A percentile compares a stretch with the other conserved stretches of the same genome.
phyloP scores from a whole-genome alignment of 1,284 basidiomycete genomes.

The Cryptococcus jaspeensis region DNA sequence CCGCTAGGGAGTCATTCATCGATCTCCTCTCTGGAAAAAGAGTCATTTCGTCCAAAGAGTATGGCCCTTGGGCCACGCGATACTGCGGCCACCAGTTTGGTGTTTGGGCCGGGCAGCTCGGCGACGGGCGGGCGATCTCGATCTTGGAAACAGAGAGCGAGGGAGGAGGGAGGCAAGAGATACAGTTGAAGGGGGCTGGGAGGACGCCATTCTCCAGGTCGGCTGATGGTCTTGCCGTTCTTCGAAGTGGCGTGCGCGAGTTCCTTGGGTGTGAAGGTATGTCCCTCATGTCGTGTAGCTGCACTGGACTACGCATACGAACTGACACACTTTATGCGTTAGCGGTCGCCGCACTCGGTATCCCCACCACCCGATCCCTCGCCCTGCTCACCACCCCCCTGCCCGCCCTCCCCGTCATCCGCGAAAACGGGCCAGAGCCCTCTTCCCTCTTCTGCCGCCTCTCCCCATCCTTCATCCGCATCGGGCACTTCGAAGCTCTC shows the following conservation, averaged over 20 bases:
- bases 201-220: slow-evolving; percentile 88
- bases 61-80: slow-evolving; percentile 82
- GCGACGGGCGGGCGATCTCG: slow-evolving; percentile 90
- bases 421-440: slow-evolving; percentile 71
- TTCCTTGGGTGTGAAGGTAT: slow-evolving; percentile 81
- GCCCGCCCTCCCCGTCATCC: slow-evolving; percentile 63
- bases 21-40: slow-evolving; percentile 77
- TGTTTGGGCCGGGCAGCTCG: slow-evolving; percentile 90
- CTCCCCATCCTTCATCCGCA: slow-evolving; percentile 85
- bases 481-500: slow-evolving; percentile 86
- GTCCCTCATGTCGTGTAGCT: slow-evolving; percentile 7
- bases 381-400: slow-evolving; percentile 72
- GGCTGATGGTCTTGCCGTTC: slow-evolving; percentile 90
- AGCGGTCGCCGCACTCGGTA: slow-evolving; percentile 83
- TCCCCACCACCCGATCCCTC: slow-evolving; percentile 87
- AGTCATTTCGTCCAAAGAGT: slow-evolving; percentile 64
- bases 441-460: slow-evolving; percentile 80
- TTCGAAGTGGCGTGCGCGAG: slow-evolving; percentile 89
- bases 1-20: slow-evolving; percentile 66
- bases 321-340: neutral
- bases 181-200: slow-evolving; percentile 92
- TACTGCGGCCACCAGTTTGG: slow-evolving; percentile 92
- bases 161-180: slow-evolving; percentile 64
- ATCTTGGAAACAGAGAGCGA: slow-evolving; percentile 72
- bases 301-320: too few species aligned